These are phyloP conservation scores for Mortierella alpina DNA, from an alignment of 192 early-diverging fungal genomes.

Conservation along the genomic window DNA sequence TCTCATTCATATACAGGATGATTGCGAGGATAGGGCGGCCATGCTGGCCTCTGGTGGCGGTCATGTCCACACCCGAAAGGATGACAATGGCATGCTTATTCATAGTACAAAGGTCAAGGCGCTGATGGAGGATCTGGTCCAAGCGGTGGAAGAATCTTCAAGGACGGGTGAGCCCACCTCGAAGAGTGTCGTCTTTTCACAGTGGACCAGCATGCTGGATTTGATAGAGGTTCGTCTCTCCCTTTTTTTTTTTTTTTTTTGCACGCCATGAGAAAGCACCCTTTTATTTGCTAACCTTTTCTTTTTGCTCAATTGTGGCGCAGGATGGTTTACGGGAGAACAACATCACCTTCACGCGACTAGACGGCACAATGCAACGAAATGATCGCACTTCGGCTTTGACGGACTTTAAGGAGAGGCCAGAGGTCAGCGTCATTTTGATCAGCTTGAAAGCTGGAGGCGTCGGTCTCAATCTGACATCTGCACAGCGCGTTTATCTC, in stretches of 20 bases:
- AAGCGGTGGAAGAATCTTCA: conserved; percentile 20
- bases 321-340: conserved; percentile 64
- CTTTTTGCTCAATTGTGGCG: neutral
- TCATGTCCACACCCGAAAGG: conserved; percentile 17
- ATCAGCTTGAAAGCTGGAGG: conserved; percentile 83
- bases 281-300: neutral
- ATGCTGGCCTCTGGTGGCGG: conserved; percentile 1
- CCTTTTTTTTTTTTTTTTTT: neutral
- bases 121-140: conserved; percentile 56
- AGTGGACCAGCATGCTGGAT: conserved; percentile 91
- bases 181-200: conserved; percentile 95
- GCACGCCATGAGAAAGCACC: neutral
- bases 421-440: conserved; percentile 66
- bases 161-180: conserved; percentile 7
- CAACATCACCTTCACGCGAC: conserved; percentile 68
- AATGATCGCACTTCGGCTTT: conserved; percentile 67
- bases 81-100: conserved; percentile 42
- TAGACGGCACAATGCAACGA: conserved; percentile 84
- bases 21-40: conserved; percentile 34
- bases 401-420: conserved; percentile 66
- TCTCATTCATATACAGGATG: conserved; percentile 63
- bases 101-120: conserved; percentile 66
- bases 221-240: conserved; percentile 65
- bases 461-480: conserved; percentile 82
- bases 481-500: conserved; percentile 77